Evolutionary conservation across 2,329 filamentous ascomycete species (phyloP), one percentile per base, ranked within the genome.

Genomic region (Xylariales sp.): DNA sequence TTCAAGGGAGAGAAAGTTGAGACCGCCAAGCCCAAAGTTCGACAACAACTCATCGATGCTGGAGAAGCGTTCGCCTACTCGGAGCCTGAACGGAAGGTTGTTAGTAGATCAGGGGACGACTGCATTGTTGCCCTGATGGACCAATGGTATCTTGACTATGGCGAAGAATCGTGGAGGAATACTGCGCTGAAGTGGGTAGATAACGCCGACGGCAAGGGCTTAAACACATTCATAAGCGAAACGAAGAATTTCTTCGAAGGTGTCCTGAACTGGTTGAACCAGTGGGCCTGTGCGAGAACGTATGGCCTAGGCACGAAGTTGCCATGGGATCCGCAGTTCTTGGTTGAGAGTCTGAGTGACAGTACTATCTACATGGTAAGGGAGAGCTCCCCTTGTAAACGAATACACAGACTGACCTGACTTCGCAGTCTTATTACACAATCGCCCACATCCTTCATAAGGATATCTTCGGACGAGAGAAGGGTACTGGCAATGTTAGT

Each of bases 121-220:
- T 97, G 93, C 61, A 89, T 95, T 44, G 91, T 93, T 45, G 86
- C 89, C 21, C 82, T 91, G 51, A 82, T 97, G 58, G 91, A 96
- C 55, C 93, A 98, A 66, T 98, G 93, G 90, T 98, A 95, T 68
- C 73, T 98, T 55, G 91, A 96, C 67, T 98, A 98, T 58, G 93
- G 93, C 47, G 86, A 90, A 66, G 87, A 88, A 31, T 76, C 83
- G 37, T 97, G 93, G 93, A 86, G 86, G 58, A 69, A 86, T 48
- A 73, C 77, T 31, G 88, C 86, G 11, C 71, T 90, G 40, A 75
- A 83, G 51, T 83, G 86, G 59, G 80, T 95, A 34, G 76, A 78
- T 41, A 80, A 82, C 57, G 76, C 73, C 43, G 74, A 82, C 46
- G 77, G 78, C 45, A 77, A 77, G 48, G 78, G 78, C 21, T 69